A percentile compares a stretch with the other conserved stretches of the same genome.
phyloP scores from a whole-genome alignment of 768 basidiomycete genomes.

The Psilocybe tampanensis region DNA sequence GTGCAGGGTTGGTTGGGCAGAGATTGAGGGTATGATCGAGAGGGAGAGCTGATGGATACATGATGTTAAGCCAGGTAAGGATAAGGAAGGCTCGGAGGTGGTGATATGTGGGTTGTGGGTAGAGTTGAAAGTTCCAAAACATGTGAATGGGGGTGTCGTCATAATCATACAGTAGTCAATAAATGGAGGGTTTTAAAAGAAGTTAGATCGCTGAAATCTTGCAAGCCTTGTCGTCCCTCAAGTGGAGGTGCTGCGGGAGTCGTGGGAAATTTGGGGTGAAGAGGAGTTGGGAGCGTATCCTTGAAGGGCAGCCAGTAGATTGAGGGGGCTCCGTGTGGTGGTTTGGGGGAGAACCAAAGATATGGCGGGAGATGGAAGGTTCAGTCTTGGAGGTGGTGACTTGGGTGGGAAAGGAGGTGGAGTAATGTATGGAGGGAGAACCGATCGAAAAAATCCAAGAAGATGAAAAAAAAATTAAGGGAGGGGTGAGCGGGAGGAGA shows the following conservation, averaged over 20 bases:
- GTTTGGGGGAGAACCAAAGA: neutral
- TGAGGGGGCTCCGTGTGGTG: neutral
- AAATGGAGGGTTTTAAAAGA: neutral
- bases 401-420: neutral
- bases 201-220: neutral
- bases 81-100: neutral
- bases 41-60: neutral
- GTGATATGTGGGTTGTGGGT: neutral
- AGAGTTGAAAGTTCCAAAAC: neutral
- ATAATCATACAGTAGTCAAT: constrained; percentile 10
- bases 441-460: neutral
- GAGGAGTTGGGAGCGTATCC: neutral
- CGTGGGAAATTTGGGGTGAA: neutral
- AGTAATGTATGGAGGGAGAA: neutral
- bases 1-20: neutral
- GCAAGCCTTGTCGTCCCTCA: neutral
- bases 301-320: neutral
- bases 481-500: neutral
- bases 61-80: neutral
- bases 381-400: neutral
- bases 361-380: neutral
- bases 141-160: constrained; percentile 9
- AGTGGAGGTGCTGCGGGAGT: neutral
- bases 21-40: neutral
- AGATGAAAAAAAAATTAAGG: neutral